Percentiles rank a stretch among this genome's conserved stretches.
These are phyloP conservation scores for Cladosporium sp. DNA, from an alignment of 2,329 filamentous ascomycete genomes.

Conservation along the genomic window DNA sequence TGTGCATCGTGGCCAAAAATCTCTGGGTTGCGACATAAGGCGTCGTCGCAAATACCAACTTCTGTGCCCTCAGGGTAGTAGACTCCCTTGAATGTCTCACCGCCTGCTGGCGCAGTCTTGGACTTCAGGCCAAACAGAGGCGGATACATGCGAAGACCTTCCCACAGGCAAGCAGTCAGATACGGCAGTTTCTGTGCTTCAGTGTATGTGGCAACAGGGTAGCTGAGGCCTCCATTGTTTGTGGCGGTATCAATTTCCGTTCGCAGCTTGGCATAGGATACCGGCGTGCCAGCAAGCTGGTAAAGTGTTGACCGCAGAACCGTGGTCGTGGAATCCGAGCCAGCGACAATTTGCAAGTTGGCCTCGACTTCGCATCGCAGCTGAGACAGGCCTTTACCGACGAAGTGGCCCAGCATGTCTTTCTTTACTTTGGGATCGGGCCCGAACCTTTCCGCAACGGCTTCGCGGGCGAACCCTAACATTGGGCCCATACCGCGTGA, in stretches of 20 bases:
- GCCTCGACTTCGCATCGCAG: constrained; percentile 38
- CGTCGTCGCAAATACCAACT: constrained; percentile 43
- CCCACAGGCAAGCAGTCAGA: constrained; percentile 29
- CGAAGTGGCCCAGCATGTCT: constrained; percentile 52
- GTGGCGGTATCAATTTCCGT: constrained; percentile 42
- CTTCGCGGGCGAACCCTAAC: constrained; percentile 23
- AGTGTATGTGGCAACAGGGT: constrained; percentile 20
- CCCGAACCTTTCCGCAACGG: constrained; percentile 25
- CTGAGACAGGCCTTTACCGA: constrained; percentile 38
- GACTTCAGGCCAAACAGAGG: constrained; percentile 27
- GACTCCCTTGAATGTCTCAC: constrained; percentile 31
- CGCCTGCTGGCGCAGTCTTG: constrained; percentile 23
- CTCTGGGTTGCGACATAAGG: constrained; percentile 36
- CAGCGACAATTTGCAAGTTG: constrained; percentile 45
- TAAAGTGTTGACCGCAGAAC: constrained; percentile 49
- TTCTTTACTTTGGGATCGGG: constrained; percentile 26
- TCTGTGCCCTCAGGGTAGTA: constrained; percentile 46
- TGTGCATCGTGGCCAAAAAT: constrained; percentile 40
- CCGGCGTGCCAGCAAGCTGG: constrained; percentile 44
- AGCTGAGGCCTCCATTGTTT: constrained; percentile 2
- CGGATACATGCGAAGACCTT: constrained; percentile 29
- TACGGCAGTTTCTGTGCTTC: constrained; percentile 28
- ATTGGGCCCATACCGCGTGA: constrained; percentile 24
- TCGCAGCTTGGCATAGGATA: constrained; percentile 43
- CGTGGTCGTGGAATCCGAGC: constrained; percentile 53